phyloP scores from a whole-genome alignment of 257 asterid genomes.

The Thymus quinquecostatus region DNA sequence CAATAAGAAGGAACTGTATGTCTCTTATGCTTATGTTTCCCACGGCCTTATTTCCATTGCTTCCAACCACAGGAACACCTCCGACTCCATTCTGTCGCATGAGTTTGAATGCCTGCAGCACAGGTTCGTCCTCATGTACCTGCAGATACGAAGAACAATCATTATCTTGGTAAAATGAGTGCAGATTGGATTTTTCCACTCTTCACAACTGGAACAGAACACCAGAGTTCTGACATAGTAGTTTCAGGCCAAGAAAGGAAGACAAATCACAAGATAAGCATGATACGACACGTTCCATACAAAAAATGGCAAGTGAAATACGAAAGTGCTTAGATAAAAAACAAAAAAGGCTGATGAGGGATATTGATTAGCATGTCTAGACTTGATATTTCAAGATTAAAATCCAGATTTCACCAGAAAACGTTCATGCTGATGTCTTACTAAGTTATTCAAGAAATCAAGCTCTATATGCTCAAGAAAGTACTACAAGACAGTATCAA shows the following conservation, averaged over 20 bases:
- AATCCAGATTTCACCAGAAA: no score
- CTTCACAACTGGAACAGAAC: not conserved
- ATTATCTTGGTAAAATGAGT: no score
- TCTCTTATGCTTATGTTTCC: conserved; percentile 98
- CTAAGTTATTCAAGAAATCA: no score
- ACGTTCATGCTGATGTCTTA: no score
- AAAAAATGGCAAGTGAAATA: no score
- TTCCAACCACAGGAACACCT: conserved; percentile 83
- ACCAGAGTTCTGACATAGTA: not conserved
- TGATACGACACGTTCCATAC: not conserved
- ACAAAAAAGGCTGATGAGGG: no score
- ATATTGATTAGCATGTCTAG: no score
- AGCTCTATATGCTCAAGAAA: no score
- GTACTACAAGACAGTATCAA: not conserved
- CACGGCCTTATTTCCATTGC: conserved; percentile 71
- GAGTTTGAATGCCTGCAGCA: conserved; percentile 88
- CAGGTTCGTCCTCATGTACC: conserved; percentile 92
- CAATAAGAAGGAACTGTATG: conserved; percentile 88
- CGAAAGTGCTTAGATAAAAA: no score
- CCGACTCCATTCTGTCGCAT: conserved; percentile 95
- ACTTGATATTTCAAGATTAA: no score
- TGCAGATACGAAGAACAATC: conserved; percentile 26
- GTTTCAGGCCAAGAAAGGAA: not conserved
- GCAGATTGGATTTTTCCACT: no score
- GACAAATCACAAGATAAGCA: not conserved